These are phyloP conservation scores for Aspergillus latus DNA, from an alignment of 2,329 filamentous ascomycete genomes.

Conservation along the genomic window DNA sequence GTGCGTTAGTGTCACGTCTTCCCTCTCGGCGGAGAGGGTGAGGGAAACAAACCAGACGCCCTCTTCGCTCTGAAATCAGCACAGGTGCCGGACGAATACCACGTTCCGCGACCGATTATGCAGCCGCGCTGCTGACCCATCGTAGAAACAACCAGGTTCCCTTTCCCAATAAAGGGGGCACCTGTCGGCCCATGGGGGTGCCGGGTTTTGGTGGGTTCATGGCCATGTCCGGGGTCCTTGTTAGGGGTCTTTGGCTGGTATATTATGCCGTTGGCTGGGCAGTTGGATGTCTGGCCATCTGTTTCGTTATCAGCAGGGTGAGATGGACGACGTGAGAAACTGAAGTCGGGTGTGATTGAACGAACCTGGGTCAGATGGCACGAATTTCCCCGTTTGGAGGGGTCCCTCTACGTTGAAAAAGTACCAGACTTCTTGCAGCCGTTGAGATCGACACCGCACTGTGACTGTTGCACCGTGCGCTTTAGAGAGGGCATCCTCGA, in stretches of 20 bases:
- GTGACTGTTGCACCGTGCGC: constrained; percentile 58
- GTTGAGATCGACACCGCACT: constrained; percentile 54
- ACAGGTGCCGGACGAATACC: constrained; percentile 68
- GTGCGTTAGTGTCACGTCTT: neutral
- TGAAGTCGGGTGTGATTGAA: neutral
- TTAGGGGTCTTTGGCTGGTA: constrained; percentile 61
- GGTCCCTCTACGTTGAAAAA: constrained; percentile 61
- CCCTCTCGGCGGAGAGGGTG: no score
- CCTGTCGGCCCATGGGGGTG: constrained; percentile 32
- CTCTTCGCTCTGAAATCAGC: constrained; percentile 53
- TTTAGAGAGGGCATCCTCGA: constrained; percentile 58
- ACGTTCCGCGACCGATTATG: constrained; percentile 65
- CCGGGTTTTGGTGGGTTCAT: constrained; percentile 40
- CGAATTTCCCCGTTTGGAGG: constrained; percentile 37
- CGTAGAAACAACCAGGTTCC: constrained; percentile 57
- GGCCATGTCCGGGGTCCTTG: constrained; percentile 27
- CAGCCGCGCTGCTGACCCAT: constrained; percentile 53
- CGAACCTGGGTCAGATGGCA: constrained; percentile 38
- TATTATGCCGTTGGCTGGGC: constrained; percentile 61
- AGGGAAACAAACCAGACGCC: constrained; percentile 28
- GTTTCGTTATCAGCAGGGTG: neutral
- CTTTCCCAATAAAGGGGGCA: constrained; percentile 56
- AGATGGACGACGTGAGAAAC: neutral
- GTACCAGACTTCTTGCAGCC: constrained; percentile 60
- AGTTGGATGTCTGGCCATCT: constrained; percentile 62